Evolutionary conservation across 768 basidiomycete genomes (phyloP), one percentile per base, ranked within the genome.

Genomic region (Auriculariales sp.): DNA sequence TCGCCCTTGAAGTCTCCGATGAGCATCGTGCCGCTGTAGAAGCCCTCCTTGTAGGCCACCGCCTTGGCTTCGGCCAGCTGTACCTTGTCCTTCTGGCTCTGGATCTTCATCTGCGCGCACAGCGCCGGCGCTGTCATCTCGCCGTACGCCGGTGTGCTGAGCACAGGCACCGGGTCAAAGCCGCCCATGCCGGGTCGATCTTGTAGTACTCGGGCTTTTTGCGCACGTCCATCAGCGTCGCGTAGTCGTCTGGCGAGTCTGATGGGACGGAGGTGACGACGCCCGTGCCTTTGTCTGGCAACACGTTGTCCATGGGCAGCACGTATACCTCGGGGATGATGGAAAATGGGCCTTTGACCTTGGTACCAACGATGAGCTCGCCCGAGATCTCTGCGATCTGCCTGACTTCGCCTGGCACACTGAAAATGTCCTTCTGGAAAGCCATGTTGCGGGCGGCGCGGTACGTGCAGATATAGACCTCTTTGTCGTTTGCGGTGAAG

Each of bases 241-340:
- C 78, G 66, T 79, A 98, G 62, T 99, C 95, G 62, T 98, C 95
- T 3, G 95, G 95, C 3, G 95, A 98, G 62, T 99, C 95, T 6
- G 95, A 95, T 0, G 95, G 93, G 4, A 95, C 93, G 33, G 90
- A 98, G 3, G 93, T 95, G 58, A 99, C 95, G 28, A 99, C 91
- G 54, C 94, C 95, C 11, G 94, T 98, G 59, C 95, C 95, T 73
- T 98, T 98, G 54, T 88, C 93, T n/a, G 91, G 78, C 44, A 94
- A 73, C 48, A 98, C 91, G 56, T 83, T 87, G 56, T 99, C 95
- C 95, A 99, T 99, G n/a, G 95, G 95, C 51, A 99, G 66, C 42
- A 99, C 89, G 59, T 92, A 92, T 25, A 97, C 87, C 65, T 94
- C 82, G 0, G 85, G 78, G 62, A 82, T 75, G 47, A 91, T 57